Percentiles rank a stretch among this genome's conserved stretches.
phyloP scores from a whole-genome alignment of 2,329 filamentous ascomycete genomes.

The Raffaelea albimanens region DNA sequence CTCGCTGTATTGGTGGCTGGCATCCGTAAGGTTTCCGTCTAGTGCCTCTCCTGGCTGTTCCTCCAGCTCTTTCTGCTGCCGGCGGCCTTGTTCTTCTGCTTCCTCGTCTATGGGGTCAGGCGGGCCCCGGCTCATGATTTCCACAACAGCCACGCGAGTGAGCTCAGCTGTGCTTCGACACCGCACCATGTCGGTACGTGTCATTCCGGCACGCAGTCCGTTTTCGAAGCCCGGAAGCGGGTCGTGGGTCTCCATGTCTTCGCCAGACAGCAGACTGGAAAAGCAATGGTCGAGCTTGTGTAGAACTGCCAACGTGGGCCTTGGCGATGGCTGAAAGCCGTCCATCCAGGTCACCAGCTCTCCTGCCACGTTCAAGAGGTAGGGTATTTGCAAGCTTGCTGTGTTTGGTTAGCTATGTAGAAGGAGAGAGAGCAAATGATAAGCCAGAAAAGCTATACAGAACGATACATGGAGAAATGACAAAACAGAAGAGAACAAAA shows the following conservation, averaged over 20 bases:
- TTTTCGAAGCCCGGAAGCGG: slow-evolving; percentile 59
- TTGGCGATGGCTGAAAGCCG: slow-evolving; percentile 59
- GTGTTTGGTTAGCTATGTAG: slow-evolving; percentile 4
- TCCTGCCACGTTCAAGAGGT: slow-evolving; percentile 68
- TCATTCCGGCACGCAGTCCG: slow-evolving; percentile 56
- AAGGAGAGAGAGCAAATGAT: not conserved
- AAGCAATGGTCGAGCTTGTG: slow-evolving; percentile 79
- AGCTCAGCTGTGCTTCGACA: slow-evolving; percentile 73
- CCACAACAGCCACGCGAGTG: slow-evolving; percentile 60
- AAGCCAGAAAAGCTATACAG: slow-evolving; percentile 11
- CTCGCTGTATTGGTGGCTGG: slow-evolving; percentile 11
- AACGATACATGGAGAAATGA: not conserved
- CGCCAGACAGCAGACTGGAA: slow-evolving; percentile 60
- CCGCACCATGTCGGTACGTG: slow-evolving; percentile 75
- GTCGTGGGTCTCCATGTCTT: slow-evolving; percentile 56
- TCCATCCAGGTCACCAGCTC: slow-evolving; percentile 63
- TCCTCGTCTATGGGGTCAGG: slow-evolving; percentile 7
- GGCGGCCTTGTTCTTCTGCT: slow-evolving; percentile 24
- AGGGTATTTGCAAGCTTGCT: slow-evolving; percentile 76
- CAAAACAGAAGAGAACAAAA: not conserved
- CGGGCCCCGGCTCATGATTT: slow-evolving; percentile 45
- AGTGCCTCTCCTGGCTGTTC: not conserved
- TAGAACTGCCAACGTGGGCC: slow-evolving; percentile 60
- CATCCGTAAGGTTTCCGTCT: slow-evolving; percentile 20
- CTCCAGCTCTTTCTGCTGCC: not conserved